These are phyloP conservation scores for Entamoeba nuttalli DNA, from an alignment of 208 protist genomes.

Conservation along the genomic window DNA sequence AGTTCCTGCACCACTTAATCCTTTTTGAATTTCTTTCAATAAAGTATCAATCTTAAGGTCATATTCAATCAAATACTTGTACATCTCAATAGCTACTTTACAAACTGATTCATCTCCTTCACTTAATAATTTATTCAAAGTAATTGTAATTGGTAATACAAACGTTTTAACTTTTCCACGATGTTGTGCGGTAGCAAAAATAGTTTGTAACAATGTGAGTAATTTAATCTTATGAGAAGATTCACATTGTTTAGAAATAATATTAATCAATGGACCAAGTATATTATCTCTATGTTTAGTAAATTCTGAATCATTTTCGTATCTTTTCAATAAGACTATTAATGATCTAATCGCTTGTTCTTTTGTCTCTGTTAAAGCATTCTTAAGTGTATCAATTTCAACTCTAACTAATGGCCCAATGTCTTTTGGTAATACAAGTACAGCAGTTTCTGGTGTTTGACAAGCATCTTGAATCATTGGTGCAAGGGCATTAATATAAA, in stretches of 20 bases:
- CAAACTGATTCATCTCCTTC: neutral
- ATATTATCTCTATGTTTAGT: neutral
- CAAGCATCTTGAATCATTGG: neutral
- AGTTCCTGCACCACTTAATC: neutral
- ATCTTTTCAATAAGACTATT: neutral
- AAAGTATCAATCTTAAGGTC: neutral
- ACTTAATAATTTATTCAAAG: neutral
- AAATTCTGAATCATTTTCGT: neutral
- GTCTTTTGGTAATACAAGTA: neutral
- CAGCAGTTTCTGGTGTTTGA: neutral
- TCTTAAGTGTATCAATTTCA: neutral
- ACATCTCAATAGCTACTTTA: neutral
- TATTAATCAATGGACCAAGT: neutral
- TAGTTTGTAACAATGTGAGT: neutral
- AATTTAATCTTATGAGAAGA: neutral
- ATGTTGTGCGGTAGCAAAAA: neutral
- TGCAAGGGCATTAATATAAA: neutral
- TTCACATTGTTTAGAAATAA: neutral
- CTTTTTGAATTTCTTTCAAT: neutral
- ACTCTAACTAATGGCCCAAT: neutral
- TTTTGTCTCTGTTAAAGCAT: neutral
- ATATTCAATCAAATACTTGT: neutral
- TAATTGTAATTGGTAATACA: neutral
- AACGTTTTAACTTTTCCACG: neutral
- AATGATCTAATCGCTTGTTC: neutral